These are phyloP conservation scores for Hanseniaspora meyeri DNA, from an alignment of 805 yeast genomes.

Conservation along the genomic window DNA sequence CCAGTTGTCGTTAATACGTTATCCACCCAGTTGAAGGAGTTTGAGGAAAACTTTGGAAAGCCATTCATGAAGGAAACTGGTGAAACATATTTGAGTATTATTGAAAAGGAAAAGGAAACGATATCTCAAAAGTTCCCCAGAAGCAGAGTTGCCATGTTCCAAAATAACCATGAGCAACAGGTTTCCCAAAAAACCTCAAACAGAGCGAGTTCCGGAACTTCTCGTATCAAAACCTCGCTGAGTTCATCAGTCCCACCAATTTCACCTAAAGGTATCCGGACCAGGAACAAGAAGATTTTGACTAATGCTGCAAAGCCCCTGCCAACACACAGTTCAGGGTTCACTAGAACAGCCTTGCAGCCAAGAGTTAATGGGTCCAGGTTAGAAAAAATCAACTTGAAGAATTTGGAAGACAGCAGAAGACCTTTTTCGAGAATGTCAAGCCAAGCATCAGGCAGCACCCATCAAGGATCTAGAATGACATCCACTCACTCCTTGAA, in stretches of 20 bases:
- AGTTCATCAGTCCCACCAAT: neutral
- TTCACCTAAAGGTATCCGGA: neutral
- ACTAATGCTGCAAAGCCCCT: neutral
- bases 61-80: conserved; percentile 22
- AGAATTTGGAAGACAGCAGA: neutral
- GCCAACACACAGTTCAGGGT: neutral
- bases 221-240: neutral
- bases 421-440: conserved; percentile 2
- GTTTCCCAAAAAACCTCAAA: neutral
- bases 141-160: conserved; percentile 21
- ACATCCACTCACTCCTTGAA: neutral
- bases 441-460: neutral
- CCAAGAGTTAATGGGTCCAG: neutral
- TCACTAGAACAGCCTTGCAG: neutral
- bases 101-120: conserved; percentile 26
- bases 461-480: neutral
- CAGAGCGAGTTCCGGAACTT: neutral
- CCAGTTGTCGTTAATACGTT: conserved; percentile 52
- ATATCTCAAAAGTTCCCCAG: conserved; percentile 25
- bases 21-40: conserved; percentile 35
- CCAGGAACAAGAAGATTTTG: conserved; percentile 4
- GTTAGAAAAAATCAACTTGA: neutral
- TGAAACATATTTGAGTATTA: conserved; percentile 21
- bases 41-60: conserved; percentile 34
- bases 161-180: neutral